These are phyloP conservation scores for Fusarium guadeloupense DNA, from an alignment of 2,329 filamentous ascomycete species.

Conservation along the genomic window DNA sequence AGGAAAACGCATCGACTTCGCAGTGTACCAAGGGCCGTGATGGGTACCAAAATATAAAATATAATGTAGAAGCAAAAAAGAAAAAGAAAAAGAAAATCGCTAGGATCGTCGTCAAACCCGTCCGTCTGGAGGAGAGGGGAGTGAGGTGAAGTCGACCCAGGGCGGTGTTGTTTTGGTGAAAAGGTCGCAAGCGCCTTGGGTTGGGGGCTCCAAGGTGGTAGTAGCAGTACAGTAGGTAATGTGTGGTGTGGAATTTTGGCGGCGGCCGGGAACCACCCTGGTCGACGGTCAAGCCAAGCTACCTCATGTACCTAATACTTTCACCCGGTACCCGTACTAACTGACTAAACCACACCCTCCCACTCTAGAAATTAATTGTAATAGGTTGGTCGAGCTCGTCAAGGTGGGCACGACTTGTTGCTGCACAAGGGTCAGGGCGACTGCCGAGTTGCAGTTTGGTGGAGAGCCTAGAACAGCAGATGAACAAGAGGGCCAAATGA, in stretches of 20 bases:
- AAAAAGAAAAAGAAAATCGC: slow-evolving; percentile 17
- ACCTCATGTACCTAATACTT: slow-evolving; percentile 31
- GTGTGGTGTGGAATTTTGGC: slow-evolving; percentile 40
- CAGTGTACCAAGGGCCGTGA: background rate
- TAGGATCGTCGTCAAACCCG: slow-evolving; percentile 18
- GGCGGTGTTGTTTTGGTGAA: slow-evolving; percentile 45
- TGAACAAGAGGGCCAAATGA: slow-evolving; percentile 17
- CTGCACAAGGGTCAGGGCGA: slow-evolving; percentile 41
- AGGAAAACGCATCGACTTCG: slow-evolving; percentile 6
- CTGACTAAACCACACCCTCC: background rate
- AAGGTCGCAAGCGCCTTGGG: slow-evolving; percentile 43
- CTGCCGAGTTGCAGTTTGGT: slow-evolving; percentile 41
- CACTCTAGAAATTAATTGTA: slow-evolving; percentile 15
- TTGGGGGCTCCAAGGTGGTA: slow-evolving; percentile 42
- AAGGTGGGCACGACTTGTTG: slow-evolving; percentile 36
- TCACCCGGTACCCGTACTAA: background rate
- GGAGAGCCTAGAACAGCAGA: slow-evolving; percentile 7
- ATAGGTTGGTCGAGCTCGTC: slow-evolving; percentile 18
- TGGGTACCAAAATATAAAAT: slow-evolving; percentile 8
- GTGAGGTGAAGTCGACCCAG: slow-evolving; percentile 35
- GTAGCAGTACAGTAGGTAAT: slow-evolving; percentile 18
- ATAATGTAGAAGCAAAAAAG: slow-evolving; percentile 1
- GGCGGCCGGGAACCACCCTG: slow-evolving; percentile 38
- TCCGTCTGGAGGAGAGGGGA: slow-evolving; percentile 14
- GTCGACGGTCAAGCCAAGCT: slow-evolving; percentile 23